phyloP scores from a whole-genome alignment of 1,284 basidiomycete genomes.

The Takashimella koratensis region DNA sequence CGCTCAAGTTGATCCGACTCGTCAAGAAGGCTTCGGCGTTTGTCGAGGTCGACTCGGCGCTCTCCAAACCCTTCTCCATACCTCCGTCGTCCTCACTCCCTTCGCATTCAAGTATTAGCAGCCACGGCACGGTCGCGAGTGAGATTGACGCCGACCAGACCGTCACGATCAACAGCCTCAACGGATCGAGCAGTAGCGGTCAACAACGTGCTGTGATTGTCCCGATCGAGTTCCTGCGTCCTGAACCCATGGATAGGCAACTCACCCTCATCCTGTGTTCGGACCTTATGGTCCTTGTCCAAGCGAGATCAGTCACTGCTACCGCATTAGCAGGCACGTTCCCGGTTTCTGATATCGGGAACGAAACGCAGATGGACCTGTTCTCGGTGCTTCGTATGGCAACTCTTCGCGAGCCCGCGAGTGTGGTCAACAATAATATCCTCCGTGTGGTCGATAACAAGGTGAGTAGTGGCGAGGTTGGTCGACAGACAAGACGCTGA shows the following conservation, averaged over 20 bases:
- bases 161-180: conserved; percentile 22
- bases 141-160: conserved; percentile 37
- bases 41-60: conserved; percentile 63
- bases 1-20: conserved; percentile 74
- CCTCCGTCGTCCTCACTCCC: not conserved
- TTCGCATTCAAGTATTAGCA: not conserved
- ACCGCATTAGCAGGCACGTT: not conserved
- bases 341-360: conserved; percentile 57
- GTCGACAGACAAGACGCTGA: conserved; percentile 19
- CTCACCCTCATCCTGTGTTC: conserved; percentile 55
- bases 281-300: conserved; percentile 81
- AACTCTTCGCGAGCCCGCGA: conserved; percentile 80
- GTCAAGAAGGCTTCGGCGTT: conserved; percentile 83
- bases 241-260: conserved; percentile 42
- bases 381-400: conserved; percentile 93
- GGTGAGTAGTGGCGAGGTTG: conserved; percentile 18
- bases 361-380: conserved; percentile 69
- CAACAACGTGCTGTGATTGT: conserved; percentile 58
- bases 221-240: conserved; percentile 79
- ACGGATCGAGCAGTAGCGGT: conserved; percentile 4
- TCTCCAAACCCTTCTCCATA: not conserved
- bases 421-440: conserved; percentile 66
- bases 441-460: conserved; percentile 50
- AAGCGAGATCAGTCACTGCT: conserved; percentile 56
- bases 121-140: conserved; percentile 1